Evolutionary conservation across 2,329 filamentous ascomycete species (phyloP), one percentile per base, ranked within the genome.

Genomic region (Colletotrichum echinochloae): DNA sequence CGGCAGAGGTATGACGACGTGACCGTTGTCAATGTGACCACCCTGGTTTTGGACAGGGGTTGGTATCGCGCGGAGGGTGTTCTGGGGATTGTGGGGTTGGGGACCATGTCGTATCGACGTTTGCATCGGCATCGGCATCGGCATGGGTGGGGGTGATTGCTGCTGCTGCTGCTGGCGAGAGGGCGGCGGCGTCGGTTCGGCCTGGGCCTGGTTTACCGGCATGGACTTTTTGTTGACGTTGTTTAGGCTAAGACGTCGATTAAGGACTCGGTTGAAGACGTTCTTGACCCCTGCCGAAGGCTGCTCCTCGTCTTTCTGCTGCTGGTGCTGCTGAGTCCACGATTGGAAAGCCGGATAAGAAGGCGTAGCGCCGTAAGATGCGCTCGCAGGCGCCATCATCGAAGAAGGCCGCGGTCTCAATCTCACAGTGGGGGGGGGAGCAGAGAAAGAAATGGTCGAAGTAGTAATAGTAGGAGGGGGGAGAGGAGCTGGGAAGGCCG

Each of bases 21-120:
- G 66, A 56, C 62, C 66, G 55, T 48, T 70, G 30, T 60, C 63
- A 37, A 61, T 61, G 59, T 60, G 46, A 68, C 64, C 68, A 68
- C 64, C 68, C 52, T 68, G 65, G n/a, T 30, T 59, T 30, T 61
- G 64, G 51, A 41, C 68, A 52, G 44, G 60, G 60, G 60, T 28
- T 39, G 56, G 16, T 23, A 8, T 33, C 51, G 56, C 56, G 30
- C 64, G 52, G 14, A 68, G 37, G 51, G 68, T 71, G 59, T 71
- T 71, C 68, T 68, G 68, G 59, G 68, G 68, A 71, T 71, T 71
- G 68, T 71, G 68, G 68, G 63, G 68, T 35, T 68, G 64, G 52
- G 48, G 68, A 39, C 68, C 28, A 68, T 39, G 64, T 62, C 64
- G 68, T 64, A 71, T 71, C 46, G 64, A 26, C 37, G 64, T 30